These are phyloP conservation scores for Globisporangium paddicum DNA, from an alignment of 352 stramenopile genomes.

Conservation along the genomic window DNA sequence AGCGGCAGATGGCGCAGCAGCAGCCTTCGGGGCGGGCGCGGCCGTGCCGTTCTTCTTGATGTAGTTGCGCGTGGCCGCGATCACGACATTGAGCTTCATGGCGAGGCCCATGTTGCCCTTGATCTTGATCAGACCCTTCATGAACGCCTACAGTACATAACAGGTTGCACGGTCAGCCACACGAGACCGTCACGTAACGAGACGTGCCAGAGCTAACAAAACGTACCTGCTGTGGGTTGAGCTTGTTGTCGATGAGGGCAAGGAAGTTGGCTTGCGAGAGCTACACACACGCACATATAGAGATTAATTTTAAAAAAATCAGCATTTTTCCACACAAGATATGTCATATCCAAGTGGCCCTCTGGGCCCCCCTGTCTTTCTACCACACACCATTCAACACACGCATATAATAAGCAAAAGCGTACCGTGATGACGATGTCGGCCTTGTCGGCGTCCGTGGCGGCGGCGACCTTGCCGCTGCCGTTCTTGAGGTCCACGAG, in stretches of 20 bases:
- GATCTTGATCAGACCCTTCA: constrained; percentile 94
- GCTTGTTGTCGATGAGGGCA: constrained; percentile 79
- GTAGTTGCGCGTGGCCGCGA: constrained; percentile 76
- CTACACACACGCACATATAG: constrained; percentile 13
- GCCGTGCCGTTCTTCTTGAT: constrained; percentile 58
- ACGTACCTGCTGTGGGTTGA: constrained; percentile 82
- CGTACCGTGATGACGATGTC: constrained; percentile 66
- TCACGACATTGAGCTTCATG: constrained; percentile 92
- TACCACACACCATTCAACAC: neutral
- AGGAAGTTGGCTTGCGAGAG: constrained; percentile 75
- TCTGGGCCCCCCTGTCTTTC: neutral
- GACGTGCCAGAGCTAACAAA: neutral
- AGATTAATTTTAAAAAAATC: neutral
- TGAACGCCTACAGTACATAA: constrained; percentile 64
- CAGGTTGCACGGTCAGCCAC: neutral
- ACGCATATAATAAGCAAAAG: neutral
- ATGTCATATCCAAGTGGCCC: neutral
- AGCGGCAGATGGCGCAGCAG: constrained; percentile 10
- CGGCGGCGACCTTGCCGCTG: constrained; percentile 50
- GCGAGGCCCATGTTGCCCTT: constrained; percentile 94
- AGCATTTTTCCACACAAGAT: neutral
- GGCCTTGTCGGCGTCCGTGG: constrained; percentile 49
- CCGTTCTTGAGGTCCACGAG: constrained; percentile 78
- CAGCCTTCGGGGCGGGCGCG: constrained; percentile 13
- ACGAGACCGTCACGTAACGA: neutral